phyloP scores from a whole-genome alignment of 495 filamentous ascomycete species.

The Lindgomyces ingoldianus region DNA sequence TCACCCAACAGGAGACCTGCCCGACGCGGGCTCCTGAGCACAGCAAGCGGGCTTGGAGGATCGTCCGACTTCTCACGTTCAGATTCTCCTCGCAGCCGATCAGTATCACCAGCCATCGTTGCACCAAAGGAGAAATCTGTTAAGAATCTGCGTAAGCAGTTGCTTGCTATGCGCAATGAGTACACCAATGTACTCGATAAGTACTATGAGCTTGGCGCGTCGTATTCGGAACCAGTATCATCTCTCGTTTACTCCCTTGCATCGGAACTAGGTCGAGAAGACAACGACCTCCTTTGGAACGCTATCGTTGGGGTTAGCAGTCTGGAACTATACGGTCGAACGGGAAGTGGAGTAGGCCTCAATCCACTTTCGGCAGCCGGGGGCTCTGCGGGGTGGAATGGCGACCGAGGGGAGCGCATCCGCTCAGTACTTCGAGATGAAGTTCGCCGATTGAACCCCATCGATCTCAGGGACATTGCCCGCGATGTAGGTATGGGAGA shows the following conservation, averaged over 20 bases:
- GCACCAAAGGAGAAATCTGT: constrained; percentile 62
- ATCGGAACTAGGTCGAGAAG: constrained; percentile 91
- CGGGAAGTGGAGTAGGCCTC: constrained; percentile 75
- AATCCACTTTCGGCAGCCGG: constrained; percentile 53
- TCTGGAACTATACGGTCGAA: constrained; percentile 86
- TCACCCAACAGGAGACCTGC: constrained; percentile 48
- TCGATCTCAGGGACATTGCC: constrained; percentile 61
- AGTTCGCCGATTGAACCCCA: constrained; percentile 90
- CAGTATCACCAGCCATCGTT: constrained; percentile 55
- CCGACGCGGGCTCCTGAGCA: constrained; percentile 37
- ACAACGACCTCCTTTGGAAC: constrained; percentile 94
- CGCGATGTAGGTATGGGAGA: constrained; percentile 55
- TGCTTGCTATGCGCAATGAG: constrained; percentile 73
- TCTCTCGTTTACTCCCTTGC: constrained; percentile 91
- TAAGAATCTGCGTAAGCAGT: constrained; percentile 65
- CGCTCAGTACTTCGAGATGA: constrained; percentile 86
- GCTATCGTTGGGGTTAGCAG: constrained; percentile 90
- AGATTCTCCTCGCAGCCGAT: constrained; percentile 54
- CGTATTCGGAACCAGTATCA: constrained; percentile 92
- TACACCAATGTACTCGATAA: constrained; percentile 69
- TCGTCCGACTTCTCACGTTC: constrained; percentile 50
- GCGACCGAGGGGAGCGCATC: constrained; percentile 78
- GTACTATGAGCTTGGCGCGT: constrained; percentile 85
- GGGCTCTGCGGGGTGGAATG: constrained; percentile 74
- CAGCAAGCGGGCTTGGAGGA: constrained; percentile 27